Evolutionary conservation across 345 rosid genomes (phyloP).

Genomic region (Pugionium cornutum): DNA sequence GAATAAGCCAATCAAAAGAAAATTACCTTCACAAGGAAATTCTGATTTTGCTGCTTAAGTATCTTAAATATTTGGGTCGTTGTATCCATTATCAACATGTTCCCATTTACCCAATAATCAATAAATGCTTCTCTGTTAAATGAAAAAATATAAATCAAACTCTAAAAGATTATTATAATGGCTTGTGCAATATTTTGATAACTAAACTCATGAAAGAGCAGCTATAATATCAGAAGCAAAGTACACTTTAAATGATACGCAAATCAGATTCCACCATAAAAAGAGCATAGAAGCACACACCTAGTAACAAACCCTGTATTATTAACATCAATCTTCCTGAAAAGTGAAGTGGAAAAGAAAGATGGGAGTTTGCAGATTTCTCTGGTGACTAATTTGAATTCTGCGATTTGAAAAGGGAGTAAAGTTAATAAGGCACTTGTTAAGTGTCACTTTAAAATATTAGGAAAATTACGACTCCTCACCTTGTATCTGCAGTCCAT

Average conservation of each 20-base stretch:
- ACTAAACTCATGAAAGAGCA: not conserved
- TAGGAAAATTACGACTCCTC: not conserved
- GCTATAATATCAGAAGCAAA: not conserved
- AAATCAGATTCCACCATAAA: slow-evolving; percentile 6
- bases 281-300: slow-evolving; percentile 45
- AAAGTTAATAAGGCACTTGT: slow-evolving; percentile 8
- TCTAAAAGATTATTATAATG: slow-evolving; percentile 1
- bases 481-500: slow-evolving; percentile 80
- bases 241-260: not conserved
- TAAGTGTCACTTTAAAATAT: slow-evolving; percentile 2
- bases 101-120: slow-evolving; percentile 75
- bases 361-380: slow-evolving; percentile 96
- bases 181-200: not conserved
- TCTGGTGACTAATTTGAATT: slow-evolving; percentile 66
- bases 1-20: slow-evolving; percentile 8
- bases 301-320: slow-evolving; percentile 65
- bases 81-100: slow-evolving; percentile 73
- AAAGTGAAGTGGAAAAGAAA: slow-evolving; percentile 74
- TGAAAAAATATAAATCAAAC: not conserved
- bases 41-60: slow-evolving; percentile 72
- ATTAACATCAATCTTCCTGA: slow-evolving; percentile 66
- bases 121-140: slow-evolving; percentile 72
- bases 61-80: slow-evolving; percentile 74
- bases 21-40: slow-evolving; percentile 67
- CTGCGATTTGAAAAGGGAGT: slow-evolving; percentile 34